phyloP scores from a whole-genome alignment of 2,329 filamentous ascomycete genomes.

The Pleomassaria siparia region DNA sequence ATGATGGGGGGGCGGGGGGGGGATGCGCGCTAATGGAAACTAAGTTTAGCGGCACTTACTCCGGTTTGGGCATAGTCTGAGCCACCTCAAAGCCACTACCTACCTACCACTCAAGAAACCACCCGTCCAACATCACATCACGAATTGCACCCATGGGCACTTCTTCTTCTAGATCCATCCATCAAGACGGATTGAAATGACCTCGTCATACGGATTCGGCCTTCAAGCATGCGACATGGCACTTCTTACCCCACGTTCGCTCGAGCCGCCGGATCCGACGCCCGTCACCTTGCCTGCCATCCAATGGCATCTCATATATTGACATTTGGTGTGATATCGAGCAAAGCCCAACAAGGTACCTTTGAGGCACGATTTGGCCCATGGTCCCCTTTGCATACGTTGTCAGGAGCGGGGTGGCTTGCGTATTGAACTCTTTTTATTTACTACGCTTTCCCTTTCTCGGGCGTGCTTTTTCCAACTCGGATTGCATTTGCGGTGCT shows the following conservation, averaged over 20 bases:
- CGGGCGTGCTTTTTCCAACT: neutral
- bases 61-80: no score
- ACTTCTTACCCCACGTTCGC: neutral
- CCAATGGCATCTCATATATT: slow-evolving; percentile 3
- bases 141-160: no score
- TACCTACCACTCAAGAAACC: no score
- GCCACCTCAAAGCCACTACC: no score
- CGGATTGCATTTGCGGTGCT: neutral
- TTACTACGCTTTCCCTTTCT: neutral
- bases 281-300: slow-evolving; percentile 3
- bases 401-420: neutral
- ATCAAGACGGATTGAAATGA: neutral
- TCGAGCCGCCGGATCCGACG: slow-evolving; percentile 6
- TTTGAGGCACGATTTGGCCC: neutral
- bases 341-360: neutral
- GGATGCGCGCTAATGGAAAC: no score
- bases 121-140: no score
- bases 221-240: neutral
- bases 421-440: neutral
- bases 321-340: neutral
- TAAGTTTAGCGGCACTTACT: no score
- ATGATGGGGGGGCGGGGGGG: no score
- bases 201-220: neutral
- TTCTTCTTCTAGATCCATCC: neutral
- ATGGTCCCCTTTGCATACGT: no score